Evolutionary conservation across 192 early-diverging fungal genomes (phyloP), one percentile per base, ranked within the genome.

Genomic region (Backusella australiensis): DNA sequence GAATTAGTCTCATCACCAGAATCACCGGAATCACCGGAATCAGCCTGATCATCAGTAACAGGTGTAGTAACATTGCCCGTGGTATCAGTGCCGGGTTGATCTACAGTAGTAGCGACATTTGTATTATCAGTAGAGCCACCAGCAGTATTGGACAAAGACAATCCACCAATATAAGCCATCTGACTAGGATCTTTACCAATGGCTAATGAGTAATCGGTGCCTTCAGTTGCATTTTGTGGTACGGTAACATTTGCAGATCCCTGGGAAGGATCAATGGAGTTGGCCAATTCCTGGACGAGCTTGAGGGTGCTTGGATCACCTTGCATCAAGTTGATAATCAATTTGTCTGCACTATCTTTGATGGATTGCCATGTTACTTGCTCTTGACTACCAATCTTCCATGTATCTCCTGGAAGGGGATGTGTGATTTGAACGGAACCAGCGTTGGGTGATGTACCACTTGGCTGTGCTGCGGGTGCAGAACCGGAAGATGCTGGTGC

Each of bases 91-190:
- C 26, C 49, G 49, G 34, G 15, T 9, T 36, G 36, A 42, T 56
- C n/a, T 26, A 66, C 5, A 68, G 74, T 3, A 32, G 74, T 52
- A 44, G 72, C 21, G 7, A 29, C 19, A 21, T 39, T 53, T 36
- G 56, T 63, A 36, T 23, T 53, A 26, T 21, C 39, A 21, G 38
- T 65, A 41, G 56, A 63, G 32, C 32, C 17, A 72, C 8, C 8
- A 29, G 15, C 41, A 21, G 15, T 2, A 8, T 39, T 53, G 17
- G 44, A 26, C 17, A 78, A 41, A 29, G 29, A 34, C 59, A 78
- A 78, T 7, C 42, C 46, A 41, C 77, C 77, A 69, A 78, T 78
- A 46, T 78, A 78, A n/a, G 77, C 63, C 44, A 73, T 72, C 15
- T 78, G 39, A 8, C 41, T 41, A 8, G 71, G 19, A 15, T 74